Percentiles rank a stretch among this genome's conserved stretches.
Evolutionary conservation across 805 yeast genomes (phyloP).

Genomic region (Zygotorulaspora sp.): DNA sequence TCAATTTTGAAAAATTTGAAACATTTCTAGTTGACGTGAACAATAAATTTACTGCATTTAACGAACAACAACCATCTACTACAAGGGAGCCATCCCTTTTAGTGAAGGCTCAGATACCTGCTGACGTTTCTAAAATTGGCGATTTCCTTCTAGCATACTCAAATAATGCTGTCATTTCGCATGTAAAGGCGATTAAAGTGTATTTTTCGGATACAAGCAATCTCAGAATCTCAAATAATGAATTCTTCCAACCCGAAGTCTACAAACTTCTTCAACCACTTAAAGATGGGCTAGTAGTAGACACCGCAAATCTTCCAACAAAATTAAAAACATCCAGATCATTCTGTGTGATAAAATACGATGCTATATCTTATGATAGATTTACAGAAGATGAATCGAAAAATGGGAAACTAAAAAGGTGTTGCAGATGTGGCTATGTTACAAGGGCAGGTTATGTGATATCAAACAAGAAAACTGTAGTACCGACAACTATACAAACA

Average conservation of each 20-base stretch:
- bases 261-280: constrained; percentile 38
- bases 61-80: constrained; percentile 29
- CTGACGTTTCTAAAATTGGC: constrained; percentile 32
- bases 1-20: constrained; percentile 54
- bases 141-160: constrained; percentile 30
- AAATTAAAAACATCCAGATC: constrained; percentile 29
- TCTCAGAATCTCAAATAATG: constrained; percentile 29
- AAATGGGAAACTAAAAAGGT: constrained; percentile 37
- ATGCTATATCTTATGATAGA: constrained; percentile 33
- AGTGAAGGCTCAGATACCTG: constrained; percentile 59
- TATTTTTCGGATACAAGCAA: constrained; percentile 33
- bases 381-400: constrained; percentile 20
- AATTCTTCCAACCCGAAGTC: constrained; percentile 30
- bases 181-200: constrained; percentile 28
- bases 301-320: constrained; percentile 51
- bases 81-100: constrained; percentile 39
- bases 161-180: constrained; percentile 29
- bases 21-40: constrained; percentile 57
- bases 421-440: constrained; percentile 52
- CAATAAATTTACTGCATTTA: constrained; percentile 26
- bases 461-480: constrained; percentile 31
- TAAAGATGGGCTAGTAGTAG: constrained; percentile 42
- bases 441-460: constrained; percentile 37
- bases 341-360: constrained; percentile 35
- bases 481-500: constrained; percentile 33